Conservation (phyloP, 169 alveolate species). For the Theileria parva region DNA sequence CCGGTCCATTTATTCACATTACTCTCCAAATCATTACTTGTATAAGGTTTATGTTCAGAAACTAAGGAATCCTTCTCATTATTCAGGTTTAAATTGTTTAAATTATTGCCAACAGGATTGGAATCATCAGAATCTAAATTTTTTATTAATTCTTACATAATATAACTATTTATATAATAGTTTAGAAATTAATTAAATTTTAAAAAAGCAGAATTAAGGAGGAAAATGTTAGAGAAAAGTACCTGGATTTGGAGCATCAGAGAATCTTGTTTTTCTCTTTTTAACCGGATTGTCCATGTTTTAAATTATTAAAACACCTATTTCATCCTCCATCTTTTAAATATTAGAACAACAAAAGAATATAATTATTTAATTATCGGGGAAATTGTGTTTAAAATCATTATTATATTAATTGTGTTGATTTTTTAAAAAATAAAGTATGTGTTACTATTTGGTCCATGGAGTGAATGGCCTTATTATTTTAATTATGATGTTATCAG, state of each 20-base stretch:
- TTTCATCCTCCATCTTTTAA: background rate
- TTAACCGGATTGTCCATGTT: background rate
- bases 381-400: background rate
- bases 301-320: background rate
- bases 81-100: background rate
- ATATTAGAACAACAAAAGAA: background rate
- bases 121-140: background rate
- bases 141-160: background rate
- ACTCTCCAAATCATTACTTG: background rate
- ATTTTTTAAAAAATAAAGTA: too few relatives aligned
- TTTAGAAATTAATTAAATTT: background rate
- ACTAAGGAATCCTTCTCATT: background rate
- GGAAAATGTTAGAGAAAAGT: background rate
- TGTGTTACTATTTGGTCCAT: conserved; percentile 37
- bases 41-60: conserved; percentile 14
- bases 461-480: conserved; percentile 56
- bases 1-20: conserved; percentile 35
- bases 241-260: conserved; percentile 9
- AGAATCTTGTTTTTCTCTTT: conserved; percentile 3
- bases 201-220: background rate
- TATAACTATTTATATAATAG: background rate
- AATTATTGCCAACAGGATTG: background rate
- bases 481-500: conserved; percentile 44
- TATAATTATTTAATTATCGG: background rate
- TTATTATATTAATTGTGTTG: background rate